These are phyloP conservation scores for Rosa persica DNA, from an alignment of 306 rosid genomes.

Conservation along the genomic window DNA sequence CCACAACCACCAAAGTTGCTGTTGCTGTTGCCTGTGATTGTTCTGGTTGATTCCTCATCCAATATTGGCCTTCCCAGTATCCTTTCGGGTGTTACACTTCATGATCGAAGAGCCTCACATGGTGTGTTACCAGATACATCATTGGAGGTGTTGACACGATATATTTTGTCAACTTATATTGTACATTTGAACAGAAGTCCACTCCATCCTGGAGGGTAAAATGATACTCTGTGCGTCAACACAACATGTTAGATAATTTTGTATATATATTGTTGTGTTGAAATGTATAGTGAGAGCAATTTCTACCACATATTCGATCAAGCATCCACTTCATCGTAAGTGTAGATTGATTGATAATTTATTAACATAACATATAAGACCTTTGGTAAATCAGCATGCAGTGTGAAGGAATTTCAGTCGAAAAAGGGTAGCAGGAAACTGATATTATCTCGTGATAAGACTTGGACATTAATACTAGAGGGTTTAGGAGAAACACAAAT, in stretches of 20 bases:
- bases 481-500: not conserved
- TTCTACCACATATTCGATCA: not conserved
- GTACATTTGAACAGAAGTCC: not conserved
- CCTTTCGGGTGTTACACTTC: not conserved
- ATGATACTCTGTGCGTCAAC: not conserved
- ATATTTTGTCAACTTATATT: not conserved
- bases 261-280: not conserved
- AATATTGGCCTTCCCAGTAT: not conserved
- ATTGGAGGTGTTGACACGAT: not conserved
- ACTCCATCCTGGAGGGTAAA: no score
- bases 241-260: not conserved
- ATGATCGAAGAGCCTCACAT: conserved; percentile 1
- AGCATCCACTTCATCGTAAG: not conserved
- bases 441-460: not conserved
- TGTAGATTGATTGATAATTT: not conserved
- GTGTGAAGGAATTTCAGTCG: not conserved
- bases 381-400: not conserved
- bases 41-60: not conserved
- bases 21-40: not conserved
- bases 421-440: not conserved
- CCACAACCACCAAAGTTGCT: not conserved
- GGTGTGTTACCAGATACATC: not conserved
- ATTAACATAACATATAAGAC: not conserved
- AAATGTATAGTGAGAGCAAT: not conserved
- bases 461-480: not conserved